phyloP scores from a whole-genome alignment of 2,329 filamentous ascomycete genomes.

The Macrophomina phaseolina region DNA sequence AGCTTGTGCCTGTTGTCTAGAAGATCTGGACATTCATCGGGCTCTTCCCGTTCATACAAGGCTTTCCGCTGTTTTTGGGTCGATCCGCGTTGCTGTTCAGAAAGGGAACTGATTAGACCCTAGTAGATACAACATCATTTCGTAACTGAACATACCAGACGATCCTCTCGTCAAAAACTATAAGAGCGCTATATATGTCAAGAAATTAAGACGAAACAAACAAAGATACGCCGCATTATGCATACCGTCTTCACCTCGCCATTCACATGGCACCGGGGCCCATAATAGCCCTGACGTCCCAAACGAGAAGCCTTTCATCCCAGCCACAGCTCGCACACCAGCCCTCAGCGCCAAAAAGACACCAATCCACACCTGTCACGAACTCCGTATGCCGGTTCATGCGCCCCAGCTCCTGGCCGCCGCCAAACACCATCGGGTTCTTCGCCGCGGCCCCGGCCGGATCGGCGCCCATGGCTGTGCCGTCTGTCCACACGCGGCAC shows the following conservation, averaged over 20 bases:
- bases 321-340: slow-evolving; percentile 95
- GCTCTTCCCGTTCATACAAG: no score
- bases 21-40: no score
- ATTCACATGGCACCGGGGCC: slow-evolving; percentile 24
- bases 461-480: slow-evolving; percentile 56
- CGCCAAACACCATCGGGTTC: slow-evolving; percentile 48
- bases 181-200: background rate
- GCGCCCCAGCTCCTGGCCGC: slow-evolving; percentile 76
- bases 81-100: no score
- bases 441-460: slow-evolving; percentile 42
- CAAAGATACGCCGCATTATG: slow-evolving; percentile 17
- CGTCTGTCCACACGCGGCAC: slow-evolving; percentile 90
- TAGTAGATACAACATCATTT: background rate
- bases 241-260: background rate
- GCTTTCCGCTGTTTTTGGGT: no score
- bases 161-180: background rate
- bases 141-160: background rate
- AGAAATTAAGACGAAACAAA: background rate
- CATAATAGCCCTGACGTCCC: slow-evolving; percentile 81
- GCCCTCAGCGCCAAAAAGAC: slow-evolving; percentile 90
- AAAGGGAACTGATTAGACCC: no score
- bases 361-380: slow-evolving; percentile 96
- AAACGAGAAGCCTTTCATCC: slow-evolving; percentile 90
- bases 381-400: slow-evolving; percentile 98
- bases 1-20: no score